Evolutionary conservation across 2,329 filamentous ascomycete genomes (phyloP), one percentile per base, ranked within the genome.

Genomic region (Trichophaea hybrida): DNA sequence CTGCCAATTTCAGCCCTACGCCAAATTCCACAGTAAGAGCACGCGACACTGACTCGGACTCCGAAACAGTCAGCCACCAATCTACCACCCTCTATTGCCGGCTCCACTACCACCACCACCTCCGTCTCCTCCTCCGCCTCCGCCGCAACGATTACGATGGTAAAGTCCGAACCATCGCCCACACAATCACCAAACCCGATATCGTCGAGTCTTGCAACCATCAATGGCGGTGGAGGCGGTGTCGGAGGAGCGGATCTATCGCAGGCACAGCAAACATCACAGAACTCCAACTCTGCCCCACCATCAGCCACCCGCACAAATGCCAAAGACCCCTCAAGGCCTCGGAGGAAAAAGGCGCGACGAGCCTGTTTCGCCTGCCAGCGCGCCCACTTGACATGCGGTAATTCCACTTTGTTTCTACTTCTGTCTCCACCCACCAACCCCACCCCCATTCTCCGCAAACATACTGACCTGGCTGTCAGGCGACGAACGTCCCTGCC

Each of bases 281-380:
- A 15, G 13, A 13, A 17, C 5, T 40, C 51, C 5, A n/a, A 17
- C 37, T 13, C 51, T n/a, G 51, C 51, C 12, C 51, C 24, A 4
- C 8, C 24, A 5, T 54, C 51, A 32, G 24, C 13, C 31, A 13
- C 51, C 7, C 51, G 51, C 51, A 34, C 51, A 10, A 79, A 87
- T 75, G 82, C 89, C 59, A 97, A 97, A 73, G 93, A 98, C 72
- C 90, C 91, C 59, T 78, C 85, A 69, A 82, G 93, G 61, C 91
- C 93, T 15, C 80, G 90, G 68, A 82, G 93, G 69, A 98, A 97
- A 78, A 98, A 98, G 79, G 93, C 93, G 40, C 82, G 91, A 68
- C 80, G 93, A 72, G 93, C 93, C 60, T 98, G 93, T 74, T 95
- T 86, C 80, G 91, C 93, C 65, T 98, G 93, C 74, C 93, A 98